phyloP scores from a whole-genome alignment of 257 asterid genomes.

The Fraxinus excelsior region DNA sequence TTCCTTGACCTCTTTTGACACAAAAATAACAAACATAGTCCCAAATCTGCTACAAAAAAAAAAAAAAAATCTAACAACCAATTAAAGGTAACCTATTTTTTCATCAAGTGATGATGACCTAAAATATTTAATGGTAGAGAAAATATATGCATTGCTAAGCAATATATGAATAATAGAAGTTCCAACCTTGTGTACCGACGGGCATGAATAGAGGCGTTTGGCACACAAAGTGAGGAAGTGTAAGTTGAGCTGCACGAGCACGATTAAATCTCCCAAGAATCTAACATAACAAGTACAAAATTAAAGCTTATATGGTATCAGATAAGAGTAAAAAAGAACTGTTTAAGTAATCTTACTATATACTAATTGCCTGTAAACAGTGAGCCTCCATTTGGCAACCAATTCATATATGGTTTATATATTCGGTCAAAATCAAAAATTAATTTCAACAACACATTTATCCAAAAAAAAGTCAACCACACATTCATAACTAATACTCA shows the following conservation, averaged over 20 bases:
- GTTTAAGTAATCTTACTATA: neutral
- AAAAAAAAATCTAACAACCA: neutral
- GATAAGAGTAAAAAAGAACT: neutral
- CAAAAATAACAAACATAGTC: neutral
- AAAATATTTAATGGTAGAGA: neutral
- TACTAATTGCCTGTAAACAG: neutral
- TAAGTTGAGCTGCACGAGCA: conserved; percentile 90
- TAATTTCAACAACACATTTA: no score
- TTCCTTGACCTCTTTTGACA: neutral
- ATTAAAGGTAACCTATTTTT: neutral
- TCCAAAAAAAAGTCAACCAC: no score
- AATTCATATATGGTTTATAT: no score
- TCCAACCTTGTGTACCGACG: conserved; percentile 96
- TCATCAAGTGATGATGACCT: neutral
- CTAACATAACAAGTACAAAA: neutral
- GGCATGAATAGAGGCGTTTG: conserved; percentile 98
- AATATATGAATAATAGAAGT: conserved; percentile 11
- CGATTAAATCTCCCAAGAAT: conserved; percentile 95
- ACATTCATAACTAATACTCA: no score
- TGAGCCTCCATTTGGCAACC: no score
- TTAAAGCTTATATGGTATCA: neutral
- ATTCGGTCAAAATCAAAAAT: no score
- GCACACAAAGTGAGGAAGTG: conserved; percentile 82
- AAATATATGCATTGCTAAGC: neutral
- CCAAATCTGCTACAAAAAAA: neutral